A percentile compares a stretch with the other conserved stretches of the same genome.
Evolutionary conservation across 768 basidiomycete genomes (phyloP).

Genomic region (Pleurotus eryngii): DNA sequence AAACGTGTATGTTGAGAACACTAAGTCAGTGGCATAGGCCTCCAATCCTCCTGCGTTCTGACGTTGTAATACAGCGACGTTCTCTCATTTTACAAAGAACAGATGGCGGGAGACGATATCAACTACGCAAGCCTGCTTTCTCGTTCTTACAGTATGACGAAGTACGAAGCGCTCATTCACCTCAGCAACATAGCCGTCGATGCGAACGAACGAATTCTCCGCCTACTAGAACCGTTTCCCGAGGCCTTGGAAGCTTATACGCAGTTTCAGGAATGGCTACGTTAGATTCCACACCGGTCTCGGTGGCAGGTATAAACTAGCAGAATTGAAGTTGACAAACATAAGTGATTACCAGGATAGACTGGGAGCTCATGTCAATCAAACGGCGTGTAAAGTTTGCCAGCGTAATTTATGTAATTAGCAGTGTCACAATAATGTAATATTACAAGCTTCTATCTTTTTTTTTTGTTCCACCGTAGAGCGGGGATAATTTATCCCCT

Average conservation of each 20-base stretch:
- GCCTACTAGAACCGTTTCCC: slow-evolving; percentile 14
- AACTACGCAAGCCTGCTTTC: slow-evolving; percentile 23
- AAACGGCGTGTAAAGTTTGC: no score
- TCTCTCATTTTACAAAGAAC: slow-evolving; percentile 27
- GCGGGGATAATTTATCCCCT: no score
- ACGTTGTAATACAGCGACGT: slow-evolving; percentile 19
- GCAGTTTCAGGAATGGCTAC: slow-evolving; percentile 16
- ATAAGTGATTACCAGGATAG: background rate
- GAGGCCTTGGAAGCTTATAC: slow-evolving; percentile 15
- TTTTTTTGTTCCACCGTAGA: no score
- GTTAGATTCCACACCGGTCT: slow-evolving; percentile 16
- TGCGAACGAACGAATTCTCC: slow-evolving; percentile 16
- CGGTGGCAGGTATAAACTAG: slow-evolving; percentile 14
- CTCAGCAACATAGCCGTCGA: slow-evolving; percentile 14
- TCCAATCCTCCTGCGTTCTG: no score
- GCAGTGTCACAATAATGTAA: no score
- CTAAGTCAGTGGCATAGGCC: slow-evolving; percentile 23
- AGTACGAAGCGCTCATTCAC: slow-evolving; percentile 14
- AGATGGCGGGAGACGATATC: slow-evolving; percentile 17
- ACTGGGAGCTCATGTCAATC: no score
- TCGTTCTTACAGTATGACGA: slow-evolving; percentile 10
- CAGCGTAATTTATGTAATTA: no score
- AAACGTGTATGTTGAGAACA: slow-evolving; percentile 19
- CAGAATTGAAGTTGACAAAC: background rate
- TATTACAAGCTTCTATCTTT: no score